phyloP scores from a whole-genome alignment of 345 rosid genomes.

The Sonneratia caseolaris region DNA sequence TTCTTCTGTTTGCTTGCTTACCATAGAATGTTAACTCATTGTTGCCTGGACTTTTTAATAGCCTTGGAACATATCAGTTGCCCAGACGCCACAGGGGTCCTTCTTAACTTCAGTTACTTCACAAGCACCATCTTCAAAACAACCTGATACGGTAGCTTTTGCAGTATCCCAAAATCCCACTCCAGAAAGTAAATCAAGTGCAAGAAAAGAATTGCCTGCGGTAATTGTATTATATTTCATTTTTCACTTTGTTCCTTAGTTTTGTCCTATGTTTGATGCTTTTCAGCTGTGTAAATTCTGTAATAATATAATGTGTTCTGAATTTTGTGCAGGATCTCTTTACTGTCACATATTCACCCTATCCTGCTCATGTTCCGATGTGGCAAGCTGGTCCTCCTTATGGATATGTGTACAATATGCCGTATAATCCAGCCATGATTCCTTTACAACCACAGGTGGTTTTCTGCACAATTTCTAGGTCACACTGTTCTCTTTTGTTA shows the following conservation, averaged over 20 bases:
- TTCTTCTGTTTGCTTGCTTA: not conserved
- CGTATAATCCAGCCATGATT: conserved; percentile 54
- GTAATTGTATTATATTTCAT: conserved; percentile 24
- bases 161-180: conserved; percentile 28
- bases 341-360: conserved; percentile 43
- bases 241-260: not conserved
- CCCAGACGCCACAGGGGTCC: conserved; percentile 36
- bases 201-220: conserved; percentile 72
- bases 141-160: conserved; percentile 20
- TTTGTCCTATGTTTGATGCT: not conserved
- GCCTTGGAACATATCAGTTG: conserved; percentile 41
- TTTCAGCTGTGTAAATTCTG: not conserved
- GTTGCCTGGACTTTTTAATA: conserved; percentile 20
- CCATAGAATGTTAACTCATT: conserved; percentile 6
- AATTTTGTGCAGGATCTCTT: conserved; percentile 65
- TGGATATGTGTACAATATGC: conserved; percentile 55
- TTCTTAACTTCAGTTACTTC: conserved; percentile 29
- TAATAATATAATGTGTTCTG: conserved; percentile 2
- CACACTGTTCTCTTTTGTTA: not conserved
- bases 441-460: conserved; percentile 5
- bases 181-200: conserved; percentile 35
- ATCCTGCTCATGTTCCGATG: conserved; percentile 41
- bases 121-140: conserved; percentile 28
- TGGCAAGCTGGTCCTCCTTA: conserved; percentile 70
- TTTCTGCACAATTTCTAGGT: not conserved